Evolutionary conservation across 148 eudicot species (phyloP), one percentile per base, ranked within the genome.

Genomic region (Beta vulgaris): DNA sequence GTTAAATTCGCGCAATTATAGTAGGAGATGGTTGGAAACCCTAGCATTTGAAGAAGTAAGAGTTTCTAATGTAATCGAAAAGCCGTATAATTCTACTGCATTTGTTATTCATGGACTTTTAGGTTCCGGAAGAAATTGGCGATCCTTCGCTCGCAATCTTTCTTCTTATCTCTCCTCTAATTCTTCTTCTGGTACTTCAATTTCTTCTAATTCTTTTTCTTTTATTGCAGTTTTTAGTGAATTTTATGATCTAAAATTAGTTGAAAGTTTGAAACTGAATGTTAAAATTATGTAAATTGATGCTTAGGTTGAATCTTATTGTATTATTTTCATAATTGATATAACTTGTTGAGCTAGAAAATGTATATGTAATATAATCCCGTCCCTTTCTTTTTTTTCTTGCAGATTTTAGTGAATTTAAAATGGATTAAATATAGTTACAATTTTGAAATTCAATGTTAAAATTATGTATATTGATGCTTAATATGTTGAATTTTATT

Each of bases 51-150:
- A 95, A 77, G 99, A 90, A 82, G 76, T 92, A 19, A 82, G 78
- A 78, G 69, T 83, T 34, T 72, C 92, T 0, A 70, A 73, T 65
- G 36, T 53, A 28, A 46, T 66, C 6, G 82, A 86, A 0, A 85
- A 51, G 39, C 86, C 91, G 3, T 76, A 81, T 79, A 46, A 73
- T 35, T 78, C 86, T 65, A 89, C 97, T 14, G 96, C 88, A 13
- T 82, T 95, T 35, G 77, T 95, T 9, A 85, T 95, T 57, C 99
- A 95, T 65, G 97, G 97, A 11, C 91, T 95, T 74, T 76, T 95
- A 11, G 99, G 99, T 1, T 90, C 97, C 16, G 91, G 82, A 16
- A 85, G 99, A 0, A 95, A 95, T 78, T 95, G 99, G 99, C 88
- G 99, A 35, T 92, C 97, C 21, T 95, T 95, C 78, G 81, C 92